Conservation (phyloP, 164 flowering plant species). For the Liquidambar formosana region DNA sequence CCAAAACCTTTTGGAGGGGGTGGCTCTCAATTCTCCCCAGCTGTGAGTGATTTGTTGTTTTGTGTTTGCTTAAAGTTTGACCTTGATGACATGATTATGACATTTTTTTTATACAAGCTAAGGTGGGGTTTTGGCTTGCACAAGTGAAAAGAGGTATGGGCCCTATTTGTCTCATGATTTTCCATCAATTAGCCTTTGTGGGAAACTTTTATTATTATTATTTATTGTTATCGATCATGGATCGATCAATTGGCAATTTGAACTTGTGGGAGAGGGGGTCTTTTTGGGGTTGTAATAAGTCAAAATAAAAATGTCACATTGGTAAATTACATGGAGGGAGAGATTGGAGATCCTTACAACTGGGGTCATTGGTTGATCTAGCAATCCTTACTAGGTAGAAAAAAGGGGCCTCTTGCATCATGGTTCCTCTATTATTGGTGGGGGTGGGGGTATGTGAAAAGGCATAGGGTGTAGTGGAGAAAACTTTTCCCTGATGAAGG, state of each 20-base stretch:
- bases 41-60: slow-evolving; percentile 25
- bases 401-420: slow-evolving; percentile 17
- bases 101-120: slow-evolving; percentile 12
- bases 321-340: slow-evolving; percentile 7
- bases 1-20: slow-evolving; percentile 36
- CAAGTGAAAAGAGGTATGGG: slow-evolving; percentile 52
- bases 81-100: slow-evolving; percentile 41
- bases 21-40: slow-evolving; percentile 25
- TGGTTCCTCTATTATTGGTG: slow-evolving; percentile 34
- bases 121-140: slow-evolving; percentile 54
- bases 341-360: slow-evolving; percentile 8
- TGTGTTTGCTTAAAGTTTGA: slow-evolving; percentile 63
- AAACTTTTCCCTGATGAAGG: slow-evolving; percentile 25
- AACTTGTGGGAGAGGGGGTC: slow-evolving; percentile 3
- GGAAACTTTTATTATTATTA: slow-evolving; percentile 6
- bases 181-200: slow-evolving; percentile 46
- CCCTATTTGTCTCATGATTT: slow-evolving; percentile 53
- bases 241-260: slow-evolving; percentile 15
- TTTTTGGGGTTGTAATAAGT: slow-evolving; percentile 15
- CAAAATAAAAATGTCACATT: slow-evolving; percentile 14
- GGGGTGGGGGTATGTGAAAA: slow-evolving; percentile 15
- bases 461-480: slow-evolving; percentile 19
- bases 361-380: slow-evolving; percentile 25
- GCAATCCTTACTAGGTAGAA: slow-evolving; percentile 24
- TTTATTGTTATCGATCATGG: slow-evolving; percentile 12